Percentiles rank a stretch among this genome's conserved stretches.
Evolutionary conservation across 805 yeast genomes (phyloP).

Genomic region (Candida sakaeoensis): DNA sequence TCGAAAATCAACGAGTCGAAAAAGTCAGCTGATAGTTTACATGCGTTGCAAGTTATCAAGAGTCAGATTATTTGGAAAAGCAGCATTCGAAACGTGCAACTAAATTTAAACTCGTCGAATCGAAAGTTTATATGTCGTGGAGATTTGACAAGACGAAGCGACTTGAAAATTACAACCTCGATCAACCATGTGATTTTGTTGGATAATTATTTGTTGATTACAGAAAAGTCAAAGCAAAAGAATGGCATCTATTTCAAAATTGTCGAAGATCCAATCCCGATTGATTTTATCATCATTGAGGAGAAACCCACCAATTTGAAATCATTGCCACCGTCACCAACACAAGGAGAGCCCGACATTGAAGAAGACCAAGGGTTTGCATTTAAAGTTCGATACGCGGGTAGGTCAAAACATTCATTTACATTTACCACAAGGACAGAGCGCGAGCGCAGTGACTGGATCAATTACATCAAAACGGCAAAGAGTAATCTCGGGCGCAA

Average conservation of each 20-base stretch:
- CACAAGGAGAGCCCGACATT: neutral
- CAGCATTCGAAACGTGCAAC: constrained; percentile 40
- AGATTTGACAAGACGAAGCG: constrained; percentile 57
- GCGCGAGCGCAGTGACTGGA: constrained; percentile 59
- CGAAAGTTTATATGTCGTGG: constrained; percentile 60
- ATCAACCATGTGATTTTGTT: constrained; percentile 53
- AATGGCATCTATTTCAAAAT: constrained; percentile 31
- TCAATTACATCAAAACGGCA: constrained; percentile 33
- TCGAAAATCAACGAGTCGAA: constrained; percentile 58
- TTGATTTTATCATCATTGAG: constrained; percentile 55
- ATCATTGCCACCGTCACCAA: constrained; percentile 7
- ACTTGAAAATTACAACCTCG: constrained; percentile 55
- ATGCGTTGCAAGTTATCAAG: constrained; percentile 51
- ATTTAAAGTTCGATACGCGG: constrained; percentile 56
- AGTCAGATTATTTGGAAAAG: constrained; percentile 53
- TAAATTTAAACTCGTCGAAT: constrained; percentile 50
- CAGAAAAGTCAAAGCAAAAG: constrained; percentile 48
- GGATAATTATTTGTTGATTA: constrained; percentile 68
- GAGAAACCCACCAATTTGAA: constrained; percentile 22
- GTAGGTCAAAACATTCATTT: constrained; percentile 50
- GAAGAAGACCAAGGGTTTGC: constrained; percentile 29
- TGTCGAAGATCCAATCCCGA: constrained; percentile 57
- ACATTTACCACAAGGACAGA: constrained; percentile 47
- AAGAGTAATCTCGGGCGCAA: constrained; percentile 32
- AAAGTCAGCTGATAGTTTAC: constrained; percentile 55